A percentile compares a stretch with the other conserved stretches of the same genome.
phyloP scores from a whole-genome alignment of 176 grass and related monocot genomes.

The Aegilops longissima region DNA sequence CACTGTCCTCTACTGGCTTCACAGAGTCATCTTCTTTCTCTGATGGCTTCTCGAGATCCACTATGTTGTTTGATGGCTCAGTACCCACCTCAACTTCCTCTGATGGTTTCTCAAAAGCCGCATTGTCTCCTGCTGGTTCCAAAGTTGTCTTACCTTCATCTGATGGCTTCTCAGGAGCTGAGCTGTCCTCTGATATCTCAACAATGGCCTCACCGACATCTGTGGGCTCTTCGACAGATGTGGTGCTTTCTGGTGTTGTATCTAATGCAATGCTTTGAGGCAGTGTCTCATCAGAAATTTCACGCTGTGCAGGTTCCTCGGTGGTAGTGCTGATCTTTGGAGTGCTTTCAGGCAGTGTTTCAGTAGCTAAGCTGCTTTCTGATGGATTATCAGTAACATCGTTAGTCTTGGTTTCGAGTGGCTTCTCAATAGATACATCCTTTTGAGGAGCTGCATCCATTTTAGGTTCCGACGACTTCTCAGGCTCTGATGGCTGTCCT shows the following conservation, averaged over 20 bases:
- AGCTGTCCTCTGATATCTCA: neutral
- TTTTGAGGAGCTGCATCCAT: constrained; percentile 12
- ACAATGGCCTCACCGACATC: neutral
- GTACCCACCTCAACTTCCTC: constrained; percentile 4
- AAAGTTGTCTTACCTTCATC: constrained; percentile 22
- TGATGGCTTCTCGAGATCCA: constrained; percentile 6
- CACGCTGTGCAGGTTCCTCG: neutral
- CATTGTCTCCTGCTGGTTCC: constrained; percentile 30
- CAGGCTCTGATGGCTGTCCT: constrained; percentile 17
- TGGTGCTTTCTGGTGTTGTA: constrained; percentile 17
- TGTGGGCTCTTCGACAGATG: constrained; percentile 9
- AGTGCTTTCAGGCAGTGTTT: constrained; percentile 13
- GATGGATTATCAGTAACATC: constrained; percentile 16
- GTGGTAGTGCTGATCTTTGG: neutral
- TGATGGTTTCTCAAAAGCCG: neutral
- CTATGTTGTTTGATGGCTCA: neutral
- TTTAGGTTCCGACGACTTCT: constrained; percentile 7
- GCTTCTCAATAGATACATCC: constrained; percentile 14
- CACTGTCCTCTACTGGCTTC: constrained; percentile 24
- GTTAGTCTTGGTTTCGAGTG: constrained; percentile 1
- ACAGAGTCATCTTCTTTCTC: constrained; percentile 8
- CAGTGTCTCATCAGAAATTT: constrained; percentile 16
- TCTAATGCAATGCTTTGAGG: constrained; percentile 31
- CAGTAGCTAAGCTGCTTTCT: constrained; percentile 43
- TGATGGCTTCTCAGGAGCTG: constrained; percentile 4